Evolutionary conservation across 441 rosid genomes (phyloP).

Genomic region (Gossypium gossypioides): DNA sequence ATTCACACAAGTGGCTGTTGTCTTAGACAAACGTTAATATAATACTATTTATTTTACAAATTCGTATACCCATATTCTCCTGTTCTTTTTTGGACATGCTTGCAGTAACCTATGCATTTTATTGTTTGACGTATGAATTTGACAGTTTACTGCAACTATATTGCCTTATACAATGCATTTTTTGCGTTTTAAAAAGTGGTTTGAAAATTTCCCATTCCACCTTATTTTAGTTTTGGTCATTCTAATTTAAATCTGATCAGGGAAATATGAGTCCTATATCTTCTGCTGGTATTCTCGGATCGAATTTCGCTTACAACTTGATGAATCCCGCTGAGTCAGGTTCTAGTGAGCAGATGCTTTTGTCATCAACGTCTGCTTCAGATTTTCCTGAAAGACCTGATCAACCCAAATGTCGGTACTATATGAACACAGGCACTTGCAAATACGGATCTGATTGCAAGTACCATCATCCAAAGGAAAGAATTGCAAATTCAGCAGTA

Average conservation of each 20-base stretch:
- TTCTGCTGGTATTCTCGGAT: slow-evolving; percentile 28
- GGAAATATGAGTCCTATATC: slow-evolving; percentile 37
- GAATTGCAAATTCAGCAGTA: slow-evolving; percentile 28
- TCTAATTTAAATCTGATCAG: slow-evolving; percentile 15
- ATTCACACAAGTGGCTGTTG: background rate
- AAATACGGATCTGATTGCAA: slow-evolving; percentile 71
- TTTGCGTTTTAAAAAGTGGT: background rate
- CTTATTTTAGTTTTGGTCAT: no score
- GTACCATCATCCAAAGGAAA: slow-evolving; percentile 57
- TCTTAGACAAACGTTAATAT: background rate
- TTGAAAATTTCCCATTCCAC: no score
- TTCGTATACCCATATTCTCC: background rate
- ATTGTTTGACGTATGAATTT: background rate
- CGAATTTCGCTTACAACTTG: slow-evolving; percentile 27
- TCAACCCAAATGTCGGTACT: slow-evolving; percentile 63
- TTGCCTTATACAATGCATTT: background rate
- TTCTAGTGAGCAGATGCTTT: slow-evolving; percentile 26
- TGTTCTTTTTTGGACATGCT: no score
- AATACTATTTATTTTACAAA: background rate
- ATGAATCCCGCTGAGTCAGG: slow-evolving; percentile 32
- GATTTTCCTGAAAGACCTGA: slow-evolving; percentile 52
- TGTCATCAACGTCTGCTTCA: slow-evolving; percentile 23
- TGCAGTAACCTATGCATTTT: background rate
- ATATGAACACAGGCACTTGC: slow-evolving; percentile 66
- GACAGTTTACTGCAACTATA: background rate